These are phyloP conservation scores for Aureobasidium sp. DNA, from an alignment of 2,329 filamentous ascomycete species.

Conservation along the genomic window DNA sequence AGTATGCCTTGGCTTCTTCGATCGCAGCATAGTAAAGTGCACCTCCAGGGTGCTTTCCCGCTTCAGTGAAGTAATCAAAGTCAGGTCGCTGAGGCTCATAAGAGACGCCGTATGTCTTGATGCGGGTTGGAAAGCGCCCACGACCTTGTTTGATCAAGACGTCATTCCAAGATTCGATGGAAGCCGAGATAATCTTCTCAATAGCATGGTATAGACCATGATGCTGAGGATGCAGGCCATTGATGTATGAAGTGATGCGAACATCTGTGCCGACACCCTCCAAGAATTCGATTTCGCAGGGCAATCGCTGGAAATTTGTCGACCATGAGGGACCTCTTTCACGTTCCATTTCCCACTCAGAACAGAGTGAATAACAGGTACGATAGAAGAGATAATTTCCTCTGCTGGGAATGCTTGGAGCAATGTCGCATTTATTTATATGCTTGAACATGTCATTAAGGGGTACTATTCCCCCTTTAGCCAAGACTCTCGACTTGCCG, in stretches of 20 bases:
- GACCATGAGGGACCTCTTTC: constrained; percentile 1
- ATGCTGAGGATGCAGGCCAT: constrained; percentile 14
- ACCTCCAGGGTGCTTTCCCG: background rate
- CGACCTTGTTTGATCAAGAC: constrained; percentile 9
- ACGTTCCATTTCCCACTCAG: background rate
- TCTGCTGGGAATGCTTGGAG: background rate
- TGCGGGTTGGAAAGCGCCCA: background rate
- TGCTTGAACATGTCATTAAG: constrained; percentile 18
- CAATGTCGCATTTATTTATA: constrained; percentile 15
- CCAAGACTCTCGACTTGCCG: constrained; percentile 21
- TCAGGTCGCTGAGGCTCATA: background rate
- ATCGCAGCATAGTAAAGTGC: constrained; percentile 6
- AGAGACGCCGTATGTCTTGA: constrained; percentile 6
- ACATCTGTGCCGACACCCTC: background rate
- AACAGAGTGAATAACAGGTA: background rate
- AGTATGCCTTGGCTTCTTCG: constrained; percentile 5
- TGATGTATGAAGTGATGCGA: constrained; percentile 18
- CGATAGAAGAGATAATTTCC: background rate
- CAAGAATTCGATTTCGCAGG: constrained; percentile 15
- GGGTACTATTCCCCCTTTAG: constrained; percentile 9
- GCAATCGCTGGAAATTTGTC: constrained; percentile 14
- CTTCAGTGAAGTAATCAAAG: background rate
- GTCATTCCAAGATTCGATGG: constrained; percentile 17
- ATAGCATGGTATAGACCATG: constrained; percentile 10
- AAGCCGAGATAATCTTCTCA: constrained; percentile 16